These are phyloP conservation scores for Mortierella sp. DNA, from an alignment of 371 early-diverging fungal genomes.

Conservation along the genomic window DNA sequence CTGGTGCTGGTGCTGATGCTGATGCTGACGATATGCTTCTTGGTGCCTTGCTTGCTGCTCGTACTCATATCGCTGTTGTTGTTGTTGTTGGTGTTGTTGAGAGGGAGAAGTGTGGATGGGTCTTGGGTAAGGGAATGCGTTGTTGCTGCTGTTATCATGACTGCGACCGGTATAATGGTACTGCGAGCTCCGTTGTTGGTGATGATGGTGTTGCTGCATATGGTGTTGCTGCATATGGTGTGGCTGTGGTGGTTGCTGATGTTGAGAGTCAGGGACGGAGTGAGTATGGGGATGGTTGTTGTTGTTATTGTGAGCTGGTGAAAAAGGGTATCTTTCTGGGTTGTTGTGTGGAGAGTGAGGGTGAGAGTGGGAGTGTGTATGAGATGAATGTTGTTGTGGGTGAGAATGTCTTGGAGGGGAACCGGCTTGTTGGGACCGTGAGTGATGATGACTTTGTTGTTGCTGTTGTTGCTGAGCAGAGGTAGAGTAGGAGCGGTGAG, in stretches of 20 bases:
- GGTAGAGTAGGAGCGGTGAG: not conserved
- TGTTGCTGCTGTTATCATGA: not conserved
- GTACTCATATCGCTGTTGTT: not conserved
- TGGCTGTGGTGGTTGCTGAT: not conserved
- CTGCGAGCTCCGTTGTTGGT: conserved; percentile 11
- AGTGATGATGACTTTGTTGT: not conserved
- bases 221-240: not conserved
- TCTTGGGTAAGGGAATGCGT: not conserved
- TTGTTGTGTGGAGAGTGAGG: not conserved
- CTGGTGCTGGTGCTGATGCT: not conserved
- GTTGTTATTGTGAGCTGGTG: not conserved
- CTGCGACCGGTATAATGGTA: not conserved
- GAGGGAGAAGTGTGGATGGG: not conserved
- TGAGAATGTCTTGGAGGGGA: conserved; percentile 3
- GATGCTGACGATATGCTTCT: conserved; percentile 1
- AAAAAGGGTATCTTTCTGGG: not conserved
- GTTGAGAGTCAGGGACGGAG: not conserved
- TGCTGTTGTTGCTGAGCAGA: conserved; percentile 18
- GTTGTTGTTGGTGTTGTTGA: conserved; percentile 3
- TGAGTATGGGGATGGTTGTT: not conserved
- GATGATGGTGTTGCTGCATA: not conserved
- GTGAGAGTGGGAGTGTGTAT: not conserved
- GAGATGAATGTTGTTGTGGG: not conserved
- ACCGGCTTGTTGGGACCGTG: conserved; percentile 4
- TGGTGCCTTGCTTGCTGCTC: not conserved